phyloP scores from a whole-genome alignment of 139 green algal genomes.

The Picochlorum costavermella region DNA sequence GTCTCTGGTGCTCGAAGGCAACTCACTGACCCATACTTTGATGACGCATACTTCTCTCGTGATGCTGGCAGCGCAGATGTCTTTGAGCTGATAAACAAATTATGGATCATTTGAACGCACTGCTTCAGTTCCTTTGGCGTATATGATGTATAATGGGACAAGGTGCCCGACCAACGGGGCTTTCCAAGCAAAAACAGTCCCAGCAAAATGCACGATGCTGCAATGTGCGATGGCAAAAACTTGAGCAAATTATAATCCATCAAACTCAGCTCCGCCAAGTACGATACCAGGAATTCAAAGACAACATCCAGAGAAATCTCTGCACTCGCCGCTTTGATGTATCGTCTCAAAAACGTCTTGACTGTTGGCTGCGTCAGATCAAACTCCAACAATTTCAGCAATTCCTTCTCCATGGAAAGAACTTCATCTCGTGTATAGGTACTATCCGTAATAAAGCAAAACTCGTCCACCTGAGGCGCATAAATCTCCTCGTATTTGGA shows the following conservation, averaged over 20 bases:
- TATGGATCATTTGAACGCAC: conserved; percentile 33
- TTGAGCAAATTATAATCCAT: conserved; percentile 74
- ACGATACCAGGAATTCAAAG: conserved; percentile 68
- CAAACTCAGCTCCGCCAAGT: conserved; percentile 82
- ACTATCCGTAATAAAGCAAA: conserved; percentile 97
- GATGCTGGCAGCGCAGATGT: conserved; percentile 37
- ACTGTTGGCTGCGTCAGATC: conserved; percentile 81
- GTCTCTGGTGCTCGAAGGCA: conserved; percentile 11
- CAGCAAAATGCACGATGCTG: conserved; percentile 69
- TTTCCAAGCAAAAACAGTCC: conserved; percentile 46
- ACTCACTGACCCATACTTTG: conserved; percentile 36
- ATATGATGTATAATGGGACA: conserved; percentile 62
- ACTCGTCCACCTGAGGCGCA: conserved; percentile 81
- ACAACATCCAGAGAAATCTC: conserved; percentile 23
- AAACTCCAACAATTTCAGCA: conserved; percentile 80
- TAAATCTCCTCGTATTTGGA: conserved; percentile 99
- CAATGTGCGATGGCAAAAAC: conserved; percentile 69
- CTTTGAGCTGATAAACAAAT: conserved; percentile 15
- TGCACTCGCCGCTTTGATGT: conserved; percentile 44
- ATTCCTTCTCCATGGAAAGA: conserved; percentile 68
- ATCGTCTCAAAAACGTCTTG: conserved; percentile 86
- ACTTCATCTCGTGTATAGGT: conserved; percentile 86
- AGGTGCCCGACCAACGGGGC: conserved; percentile 43
- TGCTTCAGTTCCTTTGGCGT: conserved; percentile 36
- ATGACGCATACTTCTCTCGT: conserved; percentile 46